Evolutionary conservation across 1,284 basidiomycete species (phyloP), one percentile per base, ranked within the genome.

Genomic region (Austropuccinia psidii): DNA sequence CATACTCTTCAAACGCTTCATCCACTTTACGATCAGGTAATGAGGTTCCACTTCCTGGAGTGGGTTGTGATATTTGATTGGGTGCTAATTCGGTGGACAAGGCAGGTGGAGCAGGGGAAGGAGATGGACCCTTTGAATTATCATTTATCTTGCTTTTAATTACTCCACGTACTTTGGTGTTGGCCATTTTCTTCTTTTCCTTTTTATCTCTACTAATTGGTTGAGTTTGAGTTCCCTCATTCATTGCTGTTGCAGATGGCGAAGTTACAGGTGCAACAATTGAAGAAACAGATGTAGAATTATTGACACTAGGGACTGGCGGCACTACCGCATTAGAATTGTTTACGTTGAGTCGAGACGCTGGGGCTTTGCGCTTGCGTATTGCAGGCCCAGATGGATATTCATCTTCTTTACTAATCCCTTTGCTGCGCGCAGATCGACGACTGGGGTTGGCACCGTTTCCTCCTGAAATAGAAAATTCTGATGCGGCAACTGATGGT

Each of bases 1-100:
- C 69, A 47, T 72, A 72, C 45, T 72, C 69, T 19, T 62, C 57
- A 43, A 72, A 72, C 45, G 61, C 69, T 54, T 72, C 69, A 54
- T 72, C 69, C 0, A 72, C 58, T 29, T 54, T 61, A 11, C 69
- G 37, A 41, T 72, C 58, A 4, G 69, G 69, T 21, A 62, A 19
- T 19, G 21, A 27, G 29, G 57, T 35, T 49, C 55, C 24, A 39
- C 45, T 58, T 17, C 15, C 21, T 19, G 57, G 31, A 3, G 57
- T 24, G 4, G 21, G 24, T 55, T 21, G 54, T 5, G 50, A 55
- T 11, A 27, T 19, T 4, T 37, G 31, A 13, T 7, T 19, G 24
- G 52, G 24, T 0, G 54, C 15, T n/a, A 33, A 29, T 37, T 45
- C 57, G 9, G 66, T 29, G 39, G 37, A 39, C 13, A 31, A 45